Base-by-base conservation (phyloP, 371 early-diverging fungal species). In the Rhizopus sp. region DNA sequence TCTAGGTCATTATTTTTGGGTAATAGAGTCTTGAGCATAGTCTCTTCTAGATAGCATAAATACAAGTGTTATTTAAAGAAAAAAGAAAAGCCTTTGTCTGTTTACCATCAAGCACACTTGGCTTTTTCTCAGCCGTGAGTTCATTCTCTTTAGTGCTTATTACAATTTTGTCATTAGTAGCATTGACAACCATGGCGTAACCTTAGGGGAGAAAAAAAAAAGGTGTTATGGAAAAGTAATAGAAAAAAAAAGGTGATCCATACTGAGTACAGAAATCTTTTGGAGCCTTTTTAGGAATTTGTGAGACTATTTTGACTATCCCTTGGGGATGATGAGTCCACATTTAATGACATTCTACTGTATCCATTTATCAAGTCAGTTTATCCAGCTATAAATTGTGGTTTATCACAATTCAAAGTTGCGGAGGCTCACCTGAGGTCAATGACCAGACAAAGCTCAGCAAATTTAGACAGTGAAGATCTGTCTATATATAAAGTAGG, bases 1-100 rank as follows among this genome's bases (percentile, higher is more conserved):
- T 68, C 54, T 15, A 68, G 29, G 2, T 68, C 68, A 31, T 9
- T 39, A 32, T 56, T 59, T 50, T 59, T 41, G 12, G 68, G 60
- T 17, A 66, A 51, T 33, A 58, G 13, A 8, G 45, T 12, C 3
- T 54, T 53, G 29, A 66, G 50, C 38, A 66, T 59, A 13, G 66
- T 16, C 23, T 45, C 44, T 15, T 66, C 61, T 61, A 61, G 23
- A 23, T 29, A 35, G 1, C 17, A 34, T 23, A 38, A 38, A 8
- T 32, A 33, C 32, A 32, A 3, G n/a, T 15, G 23, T 15, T 8
- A 23, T 33, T 42, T 42, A 10, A n/a, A 53, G n/a, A n/a, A n/a
- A n/a, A n/a, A n/a, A 7, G 9, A 15, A 4, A 13, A 9, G 7
- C 16, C n/a, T 8, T 51, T 8, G 10, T 51, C 17, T 49, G 16